Conservation (phyloP, 2,329 filamentous ascomycete genomes). For the Penicillium janthinellum region DNA sequence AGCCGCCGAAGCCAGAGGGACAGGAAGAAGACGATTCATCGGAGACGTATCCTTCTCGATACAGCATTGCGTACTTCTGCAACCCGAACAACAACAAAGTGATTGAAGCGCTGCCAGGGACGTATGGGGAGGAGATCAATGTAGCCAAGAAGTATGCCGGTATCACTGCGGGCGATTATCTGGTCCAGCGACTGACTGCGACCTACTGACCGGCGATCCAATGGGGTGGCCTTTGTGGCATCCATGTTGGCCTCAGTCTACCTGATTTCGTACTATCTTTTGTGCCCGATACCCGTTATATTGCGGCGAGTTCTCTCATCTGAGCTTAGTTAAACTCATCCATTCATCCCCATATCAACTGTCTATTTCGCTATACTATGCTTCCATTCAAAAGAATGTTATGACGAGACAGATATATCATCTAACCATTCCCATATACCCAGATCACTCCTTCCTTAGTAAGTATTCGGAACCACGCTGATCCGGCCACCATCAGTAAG, state of each 20-base stretch:
- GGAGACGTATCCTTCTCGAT: conserved; percentile 68
- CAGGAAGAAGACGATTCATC: conserved; percentile 40
- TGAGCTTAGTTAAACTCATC: not conserved
- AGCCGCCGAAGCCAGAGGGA: conserved; percentile 65
- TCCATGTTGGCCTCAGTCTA: not conserved
- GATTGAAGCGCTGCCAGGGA: conserved; percentile 82
- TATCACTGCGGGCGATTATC: conserved; percentile 78
- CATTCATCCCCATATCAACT: not conserved
- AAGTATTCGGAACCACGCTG: conserved; percentile 57
- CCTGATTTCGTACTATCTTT: not conserved
- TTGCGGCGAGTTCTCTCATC: not conserved
- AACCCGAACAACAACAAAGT: conserved; percentile 76
- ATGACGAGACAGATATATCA: not conserved
- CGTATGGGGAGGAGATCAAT: conserved; percentile 60
- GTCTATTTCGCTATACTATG: not conserved
- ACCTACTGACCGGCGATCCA: conserved; percentile 58
- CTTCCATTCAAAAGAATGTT: not conserved
- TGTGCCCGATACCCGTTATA: not conserved
- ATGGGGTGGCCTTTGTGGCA: not conserved
- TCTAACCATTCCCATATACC: not conserved
- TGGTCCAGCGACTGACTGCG: conserved; percentile 73
- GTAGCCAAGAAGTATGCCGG: conserved; percentile 75
- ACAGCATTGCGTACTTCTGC: conserved; percentile 92
- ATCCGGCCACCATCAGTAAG: conserved; percentile 66
- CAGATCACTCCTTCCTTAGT: conserved; percentile 37